Base-by-base conservation (phyloP, 495 filamentous ascomycete genomes). In the Neurospora pannonica region DNA sequence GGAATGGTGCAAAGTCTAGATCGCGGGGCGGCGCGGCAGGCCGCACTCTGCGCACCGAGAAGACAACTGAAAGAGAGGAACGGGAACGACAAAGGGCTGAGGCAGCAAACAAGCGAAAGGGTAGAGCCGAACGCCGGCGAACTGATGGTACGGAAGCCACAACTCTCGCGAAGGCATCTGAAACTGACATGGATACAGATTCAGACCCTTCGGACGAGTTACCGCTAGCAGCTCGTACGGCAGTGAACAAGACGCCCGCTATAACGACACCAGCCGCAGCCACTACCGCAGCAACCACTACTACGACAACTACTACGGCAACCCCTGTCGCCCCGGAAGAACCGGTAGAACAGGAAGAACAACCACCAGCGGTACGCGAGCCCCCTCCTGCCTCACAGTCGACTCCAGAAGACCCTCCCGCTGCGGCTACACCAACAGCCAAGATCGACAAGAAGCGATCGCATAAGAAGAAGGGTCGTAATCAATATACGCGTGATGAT, bases 401-500 rank as follows among this genome's bases (percentile, higher is more conserved):
- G 19, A 84, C 85, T 39, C 87, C 89, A 3, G 88, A 88, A 60
- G 86, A 88, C 1, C 87, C 89, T 4, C 87, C 87, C 24, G 81
- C 86, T 4, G 77, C 78, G 34, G 83, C 80, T 38, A 76, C 73
- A 10, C 71, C 74, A 46, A 76, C 70, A 43, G 43, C 70, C 71
- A 81, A 40, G 38, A 42, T 69, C 74, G 81, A 85, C 84, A 72
- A 89, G 85, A 79, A 83, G 70, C 73, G 76, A 38, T 81, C 84
- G 5, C 87, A 88, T 73, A 91, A 91, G 78, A 94, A 94, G 78
- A 94, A 81, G 83, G 94, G 94, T 17, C 90, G 93, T 72, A 97
- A 97, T 75, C 94, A 97, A 82, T 94, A 96, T 77, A 96, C 92
- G 0, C 89, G 90, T 80, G 93, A 96, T 76, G 88, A 90, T 36